phyloP scores from a whole-genome alignment of 805 yeast species.

The Cyberlindnera petersonii region DNA sequence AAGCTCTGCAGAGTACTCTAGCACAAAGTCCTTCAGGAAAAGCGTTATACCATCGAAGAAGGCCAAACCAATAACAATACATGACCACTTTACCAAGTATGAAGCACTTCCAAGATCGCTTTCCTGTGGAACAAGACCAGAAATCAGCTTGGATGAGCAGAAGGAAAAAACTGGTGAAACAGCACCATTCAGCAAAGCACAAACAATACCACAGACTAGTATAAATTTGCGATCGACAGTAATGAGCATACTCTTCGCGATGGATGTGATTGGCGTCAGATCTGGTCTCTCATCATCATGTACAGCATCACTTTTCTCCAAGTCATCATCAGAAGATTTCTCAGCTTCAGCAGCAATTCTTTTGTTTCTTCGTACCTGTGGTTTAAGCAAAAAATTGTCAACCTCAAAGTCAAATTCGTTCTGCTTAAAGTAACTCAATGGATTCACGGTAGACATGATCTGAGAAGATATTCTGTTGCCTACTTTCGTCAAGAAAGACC shows the following conservation, averaged over 20 bases:
- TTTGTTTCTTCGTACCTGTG: conserved; percentile 6
- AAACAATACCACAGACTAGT: conserved; percentile 46
- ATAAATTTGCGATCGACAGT: conserved; percentile 26
- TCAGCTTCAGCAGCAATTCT: neutral
- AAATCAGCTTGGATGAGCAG: conserved; percentile 65
- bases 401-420: conserved; percentile 10
- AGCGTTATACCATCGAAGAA: conserved; percentile 55
- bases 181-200: conserved; percentile 56
- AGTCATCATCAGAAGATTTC: conserved; percentile 1
- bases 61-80: conserved; percentile 60
- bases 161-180: conserved; percentile 76
- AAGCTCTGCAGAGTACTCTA: conserved; percentile 59
- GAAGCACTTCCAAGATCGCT: conserved; percentile 30
- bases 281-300: conserved; percentile 21
- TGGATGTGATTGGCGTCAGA: conserved; percentile 27
- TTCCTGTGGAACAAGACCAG: conserved; percentile 53
- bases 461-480: conserved; percentile 18
- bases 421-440: conserved; percentile 18
- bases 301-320: neutral
- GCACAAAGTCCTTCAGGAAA: conserved; percentile 45
- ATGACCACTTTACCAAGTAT: conserved; percentile 59
- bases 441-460: conserved; percentile 20
- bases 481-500: conserved; percentile 4
- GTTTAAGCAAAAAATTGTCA: neutral
- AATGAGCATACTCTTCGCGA: conserved; percentile 29